Conservation (phyloP, 306 rosid genomes). For the Chamaecrista fasciculata region DNA sequence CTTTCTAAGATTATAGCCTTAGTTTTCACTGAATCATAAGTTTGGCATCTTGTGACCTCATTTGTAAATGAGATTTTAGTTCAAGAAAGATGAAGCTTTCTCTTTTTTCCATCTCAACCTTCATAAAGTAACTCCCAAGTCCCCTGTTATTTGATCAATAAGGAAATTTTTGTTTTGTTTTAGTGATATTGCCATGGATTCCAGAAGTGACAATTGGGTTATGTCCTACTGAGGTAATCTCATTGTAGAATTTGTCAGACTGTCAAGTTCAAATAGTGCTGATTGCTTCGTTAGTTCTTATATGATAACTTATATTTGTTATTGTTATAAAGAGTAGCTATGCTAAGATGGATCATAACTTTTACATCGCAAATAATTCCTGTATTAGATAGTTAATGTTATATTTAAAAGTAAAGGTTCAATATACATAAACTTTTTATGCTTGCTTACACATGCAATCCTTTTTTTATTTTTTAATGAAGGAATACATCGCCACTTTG, state of each 20-base stretch:
- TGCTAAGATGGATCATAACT: conserved; percentile 17
- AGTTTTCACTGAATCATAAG: background rate
- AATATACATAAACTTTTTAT: conserved; percentile 13
- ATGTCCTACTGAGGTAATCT: background rate
- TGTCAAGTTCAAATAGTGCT: conserved; percentile 1
- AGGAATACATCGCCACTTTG: conserved; percentile 96
- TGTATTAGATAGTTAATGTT: conserved; percentile 15
- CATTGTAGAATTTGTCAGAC: background rate
- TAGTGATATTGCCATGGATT: background rate
- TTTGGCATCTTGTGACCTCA: background rate
- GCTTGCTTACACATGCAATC: conserved; percentile 19
- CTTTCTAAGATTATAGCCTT: background rate
- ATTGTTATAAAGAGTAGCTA: conserved; percentile 12
- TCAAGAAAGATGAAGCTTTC: background rate
- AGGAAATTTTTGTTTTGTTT: background rate
- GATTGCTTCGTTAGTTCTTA: conserved; percentile 1
- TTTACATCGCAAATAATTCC: conserved; percentile 23
- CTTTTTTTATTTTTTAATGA: conserved; percentile 28
- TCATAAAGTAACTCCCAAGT: background rate
- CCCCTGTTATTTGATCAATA: background rate
- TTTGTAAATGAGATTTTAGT: background rate
- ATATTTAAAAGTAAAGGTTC: background rate
- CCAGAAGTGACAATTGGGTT: conserved; percentile 7
- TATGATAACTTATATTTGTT: conserved; percentile 21
- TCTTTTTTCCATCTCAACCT: background rate